Base-by-base conservation (phyloP, 495 filamentous ascomycete species). In the Trichocladium uniseriatum region DNA sequence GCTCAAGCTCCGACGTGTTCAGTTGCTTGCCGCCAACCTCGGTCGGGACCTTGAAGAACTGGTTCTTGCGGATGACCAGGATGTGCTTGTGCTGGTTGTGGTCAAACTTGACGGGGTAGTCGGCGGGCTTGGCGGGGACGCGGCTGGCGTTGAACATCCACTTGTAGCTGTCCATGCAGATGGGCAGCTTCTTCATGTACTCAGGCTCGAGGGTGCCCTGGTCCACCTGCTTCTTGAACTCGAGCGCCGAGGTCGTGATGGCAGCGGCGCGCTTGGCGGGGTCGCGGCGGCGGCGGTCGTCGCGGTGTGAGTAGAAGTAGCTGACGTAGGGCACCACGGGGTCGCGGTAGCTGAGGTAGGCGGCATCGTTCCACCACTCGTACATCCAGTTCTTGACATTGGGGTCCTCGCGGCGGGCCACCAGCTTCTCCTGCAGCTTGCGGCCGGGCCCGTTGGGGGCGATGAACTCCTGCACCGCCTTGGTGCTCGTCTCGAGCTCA, bases 91-190 rank as follows among this genome's bases (percentile, higher is more conserved):
- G 79, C 55, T 86, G 79, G 34, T 78, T 54, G 37, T 77, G 75
- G 16, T 80, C 65, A 65, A 84, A 95, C 69, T 94, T 95, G 66
- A 86, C 75, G 2, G 87, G 87, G 64, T 84, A 80, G 56, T 99
- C 94, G 7, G 79, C 80, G 3, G 83, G 79, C 57, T 83, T 84
- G 44, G 80, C 82, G n/a, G 94, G 85, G 28, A 96, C 80, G 50
- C 94, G 84, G 71, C 82, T 87, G 66, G 76, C 75, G 68, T 99
- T 96, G 79, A 99, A 99, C 94, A 99, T 97, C 81, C 84, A 99
- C 72, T 95, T 75, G 75, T 96, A 96, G 49, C 84, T 86, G 76
- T 84, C 86, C 94, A 97, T 97, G 67, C 88, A 91, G 62, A 96
- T 87, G 45, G 94, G 94, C 49, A 86, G 78, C 69, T 84, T 84